Percentiles rank a stretch among this genome's conserved stretches.
Conservation (phyloP, 2,329 filamentous ascomycete genomes). For the Colletotrichum aenigma region DNA sequence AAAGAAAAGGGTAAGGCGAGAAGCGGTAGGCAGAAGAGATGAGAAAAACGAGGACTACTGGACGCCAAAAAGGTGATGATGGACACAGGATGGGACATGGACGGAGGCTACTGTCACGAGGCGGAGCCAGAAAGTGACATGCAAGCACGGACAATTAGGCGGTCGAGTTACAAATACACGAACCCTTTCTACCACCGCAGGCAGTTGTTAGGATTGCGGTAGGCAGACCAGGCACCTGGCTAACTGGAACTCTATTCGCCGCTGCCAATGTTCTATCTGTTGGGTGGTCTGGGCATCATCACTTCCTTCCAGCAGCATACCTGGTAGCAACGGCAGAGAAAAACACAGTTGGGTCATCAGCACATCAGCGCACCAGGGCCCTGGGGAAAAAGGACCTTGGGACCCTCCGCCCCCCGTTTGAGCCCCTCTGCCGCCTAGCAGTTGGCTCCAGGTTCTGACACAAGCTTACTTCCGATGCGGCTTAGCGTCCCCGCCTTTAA, state of each 20-base stretch:
- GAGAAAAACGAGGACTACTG: not conserved
- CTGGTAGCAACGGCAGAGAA: not conserved
- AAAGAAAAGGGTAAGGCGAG: not conserved
- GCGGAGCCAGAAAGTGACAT: slow-evolving; percentile 12
- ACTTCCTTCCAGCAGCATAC: not conserved
- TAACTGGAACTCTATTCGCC: not conserved
- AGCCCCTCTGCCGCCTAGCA: not conserved
- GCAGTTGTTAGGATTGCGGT: not conserved
- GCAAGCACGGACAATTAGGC: slow-evolving; percentile 9
- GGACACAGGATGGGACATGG: not conserved
- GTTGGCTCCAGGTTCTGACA: slow-evolving; percentile 12
- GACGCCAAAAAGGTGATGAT: not conserved
- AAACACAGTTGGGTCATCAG: not conserved
- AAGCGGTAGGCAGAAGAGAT: not conserved
- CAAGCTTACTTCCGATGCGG: slow-evolving; percentile 17
- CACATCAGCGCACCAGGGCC: not conserved
- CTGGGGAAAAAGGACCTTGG: not conserved
- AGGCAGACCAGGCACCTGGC: not conserved
- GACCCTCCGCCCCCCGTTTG: not conserved
- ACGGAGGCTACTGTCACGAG: slow-evolving; percentile 12
- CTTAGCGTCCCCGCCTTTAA: slow-evolving; percentile 10
- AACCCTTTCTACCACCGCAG: not conserved
- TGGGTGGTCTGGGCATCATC: not conserved
- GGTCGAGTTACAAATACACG: not conserved
- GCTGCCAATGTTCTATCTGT: not conserved